Percentiles rank a stretch among this genome's conserved stretches.
These are phyloP conservation scores for Zanthoxylum bungeanum DNA, from an alignment of 345 rosid genomes.

Conservation along the genomic window DNA sequence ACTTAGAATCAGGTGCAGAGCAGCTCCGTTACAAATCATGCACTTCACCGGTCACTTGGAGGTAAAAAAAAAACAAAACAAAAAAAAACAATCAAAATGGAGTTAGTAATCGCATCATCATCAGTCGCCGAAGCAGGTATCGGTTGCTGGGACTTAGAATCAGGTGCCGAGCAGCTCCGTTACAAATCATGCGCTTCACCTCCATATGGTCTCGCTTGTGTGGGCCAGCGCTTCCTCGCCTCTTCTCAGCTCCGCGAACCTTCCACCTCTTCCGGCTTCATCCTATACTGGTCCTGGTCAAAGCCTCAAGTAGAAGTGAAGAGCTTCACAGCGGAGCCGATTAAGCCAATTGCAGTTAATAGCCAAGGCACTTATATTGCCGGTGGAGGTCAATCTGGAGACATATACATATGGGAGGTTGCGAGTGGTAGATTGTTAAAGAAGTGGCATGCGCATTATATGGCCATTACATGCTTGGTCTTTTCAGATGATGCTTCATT, in stretches of 20 bases:
- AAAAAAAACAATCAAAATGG: constrained; percentile 22
- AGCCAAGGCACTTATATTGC: constrained; percentile 70
- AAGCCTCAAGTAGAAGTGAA: constrained; percentile 79
- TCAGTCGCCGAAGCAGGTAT: constrained; percentile 65
- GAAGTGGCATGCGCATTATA: constrained; percentile 84
- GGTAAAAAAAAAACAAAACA: too few species aligned
- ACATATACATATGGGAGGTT: constrained; percentile 86
- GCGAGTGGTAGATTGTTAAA: constrained; percentile 67
- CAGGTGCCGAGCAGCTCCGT: constrained; percentile 58
- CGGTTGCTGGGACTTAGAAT: constrained; percentile 73
- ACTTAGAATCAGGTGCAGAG: constrained; percentile 56
- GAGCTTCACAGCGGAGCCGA: constrained; percentile 76
- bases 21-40: constrained; percentile 64
- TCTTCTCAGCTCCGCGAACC: constrained; percentile 68
- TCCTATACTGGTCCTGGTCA: constrained; percentile 75
- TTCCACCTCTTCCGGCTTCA: constrained; percentile 55
- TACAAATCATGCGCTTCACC: constrained; percentile 73
- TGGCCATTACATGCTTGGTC: constrained; percentile 65
- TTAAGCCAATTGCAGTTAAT: constrained; percentile 60
- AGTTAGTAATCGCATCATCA: constrained; percentile 61
- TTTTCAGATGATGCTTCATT: constrained; percentile 75
- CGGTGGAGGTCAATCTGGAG: constrained; percentile 79
- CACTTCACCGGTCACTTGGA: too few species aligned
- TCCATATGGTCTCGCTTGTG: constrained; percentile 59
- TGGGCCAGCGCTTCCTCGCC: constrained; percentile 65